A percentile compares a stretch with the other conserved stretches of the same genome.
phyloP scores from a whole-genome alignment of 2,329 filamentous ascomycete genomes.

The Hypocreales sp. region DNA sequence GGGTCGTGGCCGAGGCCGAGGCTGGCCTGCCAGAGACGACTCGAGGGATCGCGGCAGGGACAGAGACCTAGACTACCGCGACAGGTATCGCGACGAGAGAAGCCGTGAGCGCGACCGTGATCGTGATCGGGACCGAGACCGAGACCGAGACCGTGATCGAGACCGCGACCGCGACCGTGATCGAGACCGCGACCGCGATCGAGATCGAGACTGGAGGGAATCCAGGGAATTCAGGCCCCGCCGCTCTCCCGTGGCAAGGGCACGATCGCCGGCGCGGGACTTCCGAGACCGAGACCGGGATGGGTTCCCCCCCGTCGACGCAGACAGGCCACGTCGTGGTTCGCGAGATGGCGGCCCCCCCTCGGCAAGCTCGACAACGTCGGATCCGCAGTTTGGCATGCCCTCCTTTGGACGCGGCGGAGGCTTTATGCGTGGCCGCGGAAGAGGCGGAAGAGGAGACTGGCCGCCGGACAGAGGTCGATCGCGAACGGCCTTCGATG shows the following conservation, averaged over 20 bases:
- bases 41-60: slow-evolving; percentile 45
- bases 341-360: slow-evolving; percentile 56
- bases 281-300: slow-evolving; percentile 45
- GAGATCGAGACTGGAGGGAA: slow-evolving; percentile 31
- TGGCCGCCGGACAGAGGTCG: slow-evolving; percentile 31
- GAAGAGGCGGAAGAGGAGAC: slow-evolving; percentile 26
- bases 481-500: slow-evolving; percentile 43
- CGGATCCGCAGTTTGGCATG: slow-evolving; percentile 45
- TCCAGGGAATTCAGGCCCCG: slow-evolving; percentile 24
- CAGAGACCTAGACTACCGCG: slow-evolving; percentile 42
- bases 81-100: slow-evolving; percentile 43
- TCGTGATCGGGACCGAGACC: slow-evolving; percentile 26
- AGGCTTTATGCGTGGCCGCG: slow-evolving; percentile 38
- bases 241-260: slow-evolving; percentile 42
- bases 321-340: slow-evolving; percentile 49
- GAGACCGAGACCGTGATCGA: slow-evolving; percentile 1
- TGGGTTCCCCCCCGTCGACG: slow-evolving; percentile 46
- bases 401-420: slow-evolving; percentile 38
- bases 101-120: slow-evolving; percentile 41
- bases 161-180: slow-evolving; percentile 4
- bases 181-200: slow-evolving; percentile 38
- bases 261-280: slow-evolving; percentile 52
- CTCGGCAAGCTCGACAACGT: slow-evolving; percentile 55
- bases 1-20: slow-evolving; percentile 40
- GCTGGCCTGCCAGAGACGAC: slow-evolving; percentile 42